A percentile compares a stretch with the other conserved stretches of the same genome.
Conservation (phyloP, 495 filamentous ascomycete species). For the Aspergillus ostianus region DNA sequence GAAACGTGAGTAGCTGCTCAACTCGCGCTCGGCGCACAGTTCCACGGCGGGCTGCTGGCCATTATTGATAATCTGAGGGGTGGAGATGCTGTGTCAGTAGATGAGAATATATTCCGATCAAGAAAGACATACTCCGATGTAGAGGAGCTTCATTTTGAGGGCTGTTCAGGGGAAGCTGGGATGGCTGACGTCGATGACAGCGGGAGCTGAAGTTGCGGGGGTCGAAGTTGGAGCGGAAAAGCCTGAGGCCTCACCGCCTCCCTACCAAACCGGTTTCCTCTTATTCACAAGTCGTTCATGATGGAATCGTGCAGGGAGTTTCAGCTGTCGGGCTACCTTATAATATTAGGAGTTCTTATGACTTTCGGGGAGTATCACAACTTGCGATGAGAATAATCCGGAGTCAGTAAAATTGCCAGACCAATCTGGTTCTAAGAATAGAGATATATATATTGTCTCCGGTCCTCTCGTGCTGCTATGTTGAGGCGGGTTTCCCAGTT, state of each 20-base stretch:
- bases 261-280: neutral
- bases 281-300: neutral
- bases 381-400: too few species aligned
- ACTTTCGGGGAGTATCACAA: too few species aligned
- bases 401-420: too few species aligned
- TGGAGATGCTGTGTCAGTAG: neutral
- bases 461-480: too few species aligned
- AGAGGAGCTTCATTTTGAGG: conserved; percentile 83
- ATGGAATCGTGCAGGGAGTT: neutral
- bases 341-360: too few species aligned
- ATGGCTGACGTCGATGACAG: conserved; percentile 18
- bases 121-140: conserved; percentile 71
- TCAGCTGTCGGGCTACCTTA: too few species aligned
- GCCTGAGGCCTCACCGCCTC: conserved; percentile 11
- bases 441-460: too few species aligned
- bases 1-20: conserved; percentile 78
- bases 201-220: conserved; percentile 10
- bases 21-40: conserved; percentile 75
- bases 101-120: conserved; percentile 2
- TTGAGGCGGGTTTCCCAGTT: too few species aligned
- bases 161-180: conserved; percentile 17
- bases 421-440: too few species aligned
- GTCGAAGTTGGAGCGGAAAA: conserved; percentile 1
- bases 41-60: conserved; percentile 75
- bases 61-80: conserved; percentile 73